phyloP scores from a whole-genome alignment of 2,329 filamentous ascomycete species.

The Neonectria coccinea region DNA sequence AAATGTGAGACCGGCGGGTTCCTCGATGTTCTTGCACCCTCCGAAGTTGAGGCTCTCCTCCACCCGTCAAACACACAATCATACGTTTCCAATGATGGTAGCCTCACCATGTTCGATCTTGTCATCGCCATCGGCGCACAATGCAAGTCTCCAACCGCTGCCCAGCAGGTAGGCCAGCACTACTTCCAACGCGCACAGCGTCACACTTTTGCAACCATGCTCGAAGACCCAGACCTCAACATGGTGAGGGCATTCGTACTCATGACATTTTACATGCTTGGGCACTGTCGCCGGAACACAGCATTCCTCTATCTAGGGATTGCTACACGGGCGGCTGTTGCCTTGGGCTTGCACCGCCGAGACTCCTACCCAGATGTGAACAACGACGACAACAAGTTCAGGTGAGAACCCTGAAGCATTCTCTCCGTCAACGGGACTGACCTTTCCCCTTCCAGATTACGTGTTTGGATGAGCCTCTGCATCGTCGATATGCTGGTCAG shows the following conservation, averaged over 20 bases:
- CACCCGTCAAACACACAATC: conserved; percentile 26
- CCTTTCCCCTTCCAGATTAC: conserved; percentile 46
- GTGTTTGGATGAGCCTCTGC: conserved; percentile 53
- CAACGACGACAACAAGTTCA: conserved; percentile 32
- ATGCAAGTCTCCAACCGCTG: conserved; percentile 35
- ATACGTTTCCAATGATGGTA: neutral
- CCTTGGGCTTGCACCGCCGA: conserved; percentile 63
- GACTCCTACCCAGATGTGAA: conserved; percentile 39
- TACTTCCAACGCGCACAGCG: conserved; percentile 59
- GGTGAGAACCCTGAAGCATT: conserved; percentile 23
- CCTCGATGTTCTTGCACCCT: conserved; percentile 48
- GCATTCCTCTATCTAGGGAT: conserved; percentile 74
- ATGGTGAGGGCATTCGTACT: conserved; percentile 52
- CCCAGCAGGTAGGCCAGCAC: conserved; percentile 41
- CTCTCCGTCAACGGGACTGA: neutral
- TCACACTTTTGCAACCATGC: conserved; percentile 39
- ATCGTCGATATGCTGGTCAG: conserved; percentile 55
- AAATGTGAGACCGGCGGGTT: conserved; percentile 49
- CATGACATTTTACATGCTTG: conserved; percentile 80
- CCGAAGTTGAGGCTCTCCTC: conserved; percentile 45
- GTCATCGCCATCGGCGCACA: conserved; percentile 45
- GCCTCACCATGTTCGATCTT: conserved; percentile 29
- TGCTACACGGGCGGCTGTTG: conserved; percentile 67
- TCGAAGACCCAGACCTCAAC: conserved; percentile 43
- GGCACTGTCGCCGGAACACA: conserved; percentile 69